phyloP scores from a whole-genome alignment of 495 filamentous ascomycete genomes.

The Neurospora terricola region DNA sequence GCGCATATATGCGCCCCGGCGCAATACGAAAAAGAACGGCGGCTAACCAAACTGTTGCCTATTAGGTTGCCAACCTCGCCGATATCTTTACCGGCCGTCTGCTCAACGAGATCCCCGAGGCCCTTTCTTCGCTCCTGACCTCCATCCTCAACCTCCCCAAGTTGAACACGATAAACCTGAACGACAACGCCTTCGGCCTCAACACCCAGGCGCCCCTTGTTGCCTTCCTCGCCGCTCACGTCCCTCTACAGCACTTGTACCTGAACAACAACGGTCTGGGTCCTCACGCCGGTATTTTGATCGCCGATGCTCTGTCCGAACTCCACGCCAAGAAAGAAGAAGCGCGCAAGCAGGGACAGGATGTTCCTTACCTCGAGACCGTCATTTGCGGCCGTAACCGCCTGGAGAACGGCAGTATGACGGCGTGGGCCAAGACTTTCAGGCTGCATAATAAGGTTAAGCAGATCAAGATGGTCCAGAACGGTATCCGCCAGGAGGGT shows the following conservation, averaged over 20 bases:
- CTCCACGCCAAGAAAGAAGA: slow-evolving; percentile 67
- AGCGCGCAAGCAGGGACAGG: slow-evolving; percentile 53
- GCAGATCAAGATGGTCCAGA: slow-evolving; percentile 94
- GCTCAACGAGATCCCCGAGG: slow-evolving; percentile 85
- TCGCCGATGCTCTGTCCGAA: slow-evolving; percentile 74
- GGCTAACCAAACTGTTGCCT: slow-evolving; percentile 12
- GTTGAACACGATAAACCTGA: slow-evolving; percentile 86
- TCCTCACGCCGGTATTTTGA: slow-evolving; percentile 72
- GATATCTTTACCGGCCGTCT: slow-evolving; percentile 96
- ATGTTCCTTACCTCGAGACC: slow-evolving; percentile 76
- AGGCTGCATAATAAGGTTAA: slow-evolving; percentile 68
- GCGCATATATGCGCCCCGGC: neutral
- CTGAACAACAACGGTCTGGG: slow-evolving; percentile 99
- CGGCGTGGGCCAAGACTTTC: slow-evolving; percentile 81
- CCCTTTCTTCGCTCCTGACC: slow-evolving; percentile 73
- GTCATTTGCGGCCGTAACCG: slow-evolving; percentile 93
- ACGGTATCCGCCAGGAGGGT: slow-evolving; percentile 92
- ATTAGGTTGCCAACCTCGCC: slow-evolving; percentile 73
- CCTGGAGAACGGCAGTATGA: slow-evolving; percentile 92
- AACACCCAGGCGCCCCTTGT: slow-evolving; percentile 78
- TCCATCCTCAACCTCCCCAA: slow-evolving; percentile 73
- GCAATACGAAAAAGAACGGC: neutral
- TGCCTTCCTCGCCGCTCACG: slow-evolving; percentile 75
- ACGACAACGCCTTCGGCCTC: slow-evolving; percentile 95
- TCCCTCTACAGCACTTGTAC: slow-evolving; percentile 81